Conservation (phyloP, 805 yeast species). For the Kluyveromyces siamensis region DNA sequence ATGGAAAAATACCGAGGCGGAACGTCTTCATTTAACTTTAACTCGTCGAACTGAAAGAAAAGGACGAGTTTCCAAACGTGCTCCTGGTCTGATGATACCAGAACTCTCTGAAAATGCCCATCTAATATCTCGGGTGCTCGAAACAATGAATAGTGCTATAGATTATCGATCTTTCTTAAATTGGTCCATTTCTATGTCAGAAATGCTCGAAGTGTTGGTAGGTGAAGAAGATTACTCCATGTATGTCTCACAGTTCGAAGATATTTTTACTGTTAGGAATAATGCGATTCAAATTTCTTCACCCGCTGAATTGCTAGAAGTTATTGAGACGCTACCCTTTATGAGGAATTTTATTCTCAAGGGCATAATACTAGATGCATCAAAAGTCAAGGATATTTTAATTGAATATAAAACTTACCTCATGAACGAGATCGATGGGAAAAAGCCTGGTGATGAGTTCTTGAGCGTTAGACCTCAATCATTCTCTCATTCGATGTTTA, state of each 20-base stretch:
- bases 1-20: background rate
- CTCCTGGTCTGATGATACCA: background rate
- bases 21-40: background rate
- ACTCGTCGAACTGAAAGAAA: background rate
- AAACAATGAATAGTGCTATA: slow-evolving; percentile 4
- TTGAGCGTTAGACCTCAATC: background rate
- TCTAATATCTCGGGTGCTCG: slow-evolving; percentile 3
- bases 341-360: background rate
- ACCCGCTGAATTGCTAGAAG: background rate
- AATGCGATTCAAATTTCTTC: background rate
- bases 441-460: background rate
- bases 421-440: background rate
- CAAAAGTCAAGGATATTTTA: background rate
- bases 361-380: background rate
- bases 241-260: background rate
- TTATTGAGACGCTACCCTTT: background rate
- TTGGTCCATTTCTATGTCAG: background rate
- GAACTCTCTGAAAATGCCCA: background rate
- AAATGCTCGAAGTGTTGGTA: background rate
- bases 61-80: background rate
- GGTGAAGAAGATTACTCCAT: background rate
- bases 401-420: background rate
- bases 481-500: background rate
- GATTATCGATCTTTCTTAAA: background rate
- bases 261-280: background rate